phyloP scores from a whole-genome alignment of 441 rosid species.

The Syzygium malaccense region DNA sequence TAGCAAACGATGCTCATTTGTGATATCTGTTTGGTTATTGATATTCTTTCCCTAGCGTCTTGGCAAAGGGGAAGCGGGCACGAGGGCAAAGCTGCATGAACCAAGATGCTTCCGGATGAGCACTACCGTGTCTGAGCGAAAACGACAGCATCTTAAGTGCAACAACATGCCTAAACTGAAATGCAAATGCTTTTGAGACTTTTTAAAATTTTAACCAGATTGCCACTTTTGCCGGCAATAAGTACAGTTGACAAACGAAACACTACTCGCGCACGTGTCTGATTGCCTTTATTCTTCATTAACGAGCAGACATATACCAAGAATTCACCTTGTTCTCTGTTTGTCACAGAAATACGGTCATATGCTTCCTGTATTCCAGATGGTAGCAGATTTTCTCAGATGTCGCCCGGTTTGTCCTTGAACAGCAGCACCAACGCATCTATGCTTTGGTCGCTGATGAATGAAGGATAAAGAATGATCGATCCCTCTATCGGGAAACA shows the following conservation, averaged over 20 bases:
- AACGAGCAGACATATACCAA: background rate
- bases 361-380: background rate
- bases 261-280: background rate
- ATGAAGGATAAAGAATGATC: background rate
- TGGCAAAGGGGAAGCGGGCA: background rate
- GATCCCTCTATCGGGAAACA: background rate
- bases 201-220: background rate
- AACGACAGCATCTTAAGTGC: background rate
- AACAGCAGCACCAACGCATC: accelerated
- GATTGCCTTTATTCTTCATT: background rate
- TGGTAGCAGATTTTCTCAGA: background rate
- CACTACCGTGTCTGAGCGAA: background rate
- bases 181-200: background rate
- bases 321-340: background rate
- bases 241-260: background rate
- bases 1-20: background rate
- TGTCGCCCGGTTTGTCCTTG: background rate
- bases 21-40: background rate
- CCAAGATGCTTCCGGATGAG: background rate
- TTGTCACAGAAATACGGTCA: background rate
- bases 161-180: background rate
- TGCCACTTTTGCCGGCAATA: background rate
- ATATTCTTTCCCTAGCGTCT: background rate
- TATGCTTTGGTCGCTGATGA: background rate
- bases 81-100: background rate